Base-by-base conservation (phyloP, 2,329 filamentous ascomycete genomes). In the Lasiodiplodia citricola region DNA sequence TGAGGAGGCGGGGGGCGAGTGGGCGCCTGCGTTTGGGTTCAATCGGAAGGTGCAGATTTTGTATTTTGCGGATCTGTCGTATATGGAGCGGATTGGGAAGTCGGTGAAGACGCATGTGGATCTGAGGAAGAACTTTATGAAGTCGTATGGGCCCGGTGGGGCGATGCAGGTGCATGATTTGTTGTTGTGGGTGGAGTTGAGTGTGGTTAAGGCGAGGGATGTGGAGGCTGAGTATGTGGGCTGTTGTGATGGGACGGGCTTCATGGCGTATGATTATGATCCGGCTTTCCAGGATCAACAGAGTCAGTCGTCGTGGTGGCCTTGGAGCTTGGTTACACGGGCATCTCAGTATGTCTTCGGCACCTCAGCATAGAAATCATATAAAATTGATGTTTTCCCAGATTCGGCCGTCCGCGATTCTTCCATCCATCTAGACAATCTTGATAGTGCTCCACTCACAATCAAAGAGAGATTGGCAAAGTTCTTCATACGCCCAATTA, bases 181-280 rank as follows among this genome's bases (percentile, higher is more conserved):
- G 38, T 23, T 63, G 16, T 14, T 63, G 10, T 63, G 58, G 58
- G 58, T 63, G 7, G 58, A 63, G 38, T 8, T 47, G 23, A 16
- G 14, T 11, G 47, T 63, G 23, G 16, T 63, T 2, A 63, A 63
- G 25, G 58, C 38, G 16, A 23, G 50, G 23, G 58, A 63, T 28
- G 28, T 63, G 10, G 58, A 63, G 13, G 58, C 58, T 21, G 58
- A 63, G 41, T 63, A 63, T 21, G 31, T 63, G 18, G 58, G 58
- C 3, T 63, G 58, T 38, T 51, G n/a, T 10, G 58, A 63, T 3
- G 58, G 58, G 2, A 63, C 58, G 28, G 58, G 58, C 8, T 63
- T 63, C 13, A 35, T 51, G 23, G 58, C 58, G 2, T 63, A 50
- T 16, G 47, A 35, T 7, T 16, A 35, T 4, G 11, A 51, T n/a